These are phyloP conservation scores for Corymbia citriodora DNA, from an alignment of 441 rosid genomes.

Conservation along the genomic window DNA sequence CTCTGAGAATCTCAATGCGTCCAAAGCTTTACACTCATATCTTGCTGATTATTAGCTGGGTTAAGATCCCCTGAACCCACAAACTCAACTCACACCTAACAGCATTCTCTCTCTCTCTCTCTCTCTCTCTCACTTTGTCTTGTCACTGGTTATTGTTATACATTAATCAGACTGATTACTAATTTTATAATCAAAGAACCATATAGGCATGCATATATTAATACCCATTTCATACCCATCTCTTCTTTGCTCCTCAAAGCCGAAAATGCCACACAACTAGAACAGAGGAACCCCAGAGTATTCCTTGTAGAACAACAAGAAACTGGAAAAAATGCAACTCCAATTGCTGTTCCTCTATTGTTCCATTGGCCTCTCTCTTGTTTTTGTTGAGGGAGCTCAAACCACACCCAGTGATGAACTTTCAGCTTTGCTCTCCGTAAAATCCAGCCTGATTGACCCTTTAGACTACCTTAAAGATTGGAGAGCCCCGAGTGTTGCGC, in stretches of 20 bases:
- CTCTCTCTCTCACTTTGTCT: not conserved
- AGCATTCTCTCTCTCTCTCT: not conserved
- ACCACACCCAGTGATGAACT: constrained; percentile 27
- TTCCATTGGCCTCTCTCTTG: constrained; percentile 39
- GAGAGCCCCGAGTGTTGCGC: constrained; percentile 20
- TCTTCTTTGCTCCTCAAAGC: constrained; percentile 13
- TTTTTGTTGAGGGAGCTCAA: constrained; percentile 31
- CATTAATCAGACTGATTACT: not conserved
- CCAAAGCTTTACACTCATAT: constrained; percentile 62
- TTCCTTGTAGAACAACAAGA: not conserved
- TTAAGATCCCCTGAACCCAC: constrained; percentile 66
- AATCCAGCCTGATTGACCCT: constrained; percentile 57
- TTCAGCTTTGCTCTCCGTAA: constrained; percentile 47
- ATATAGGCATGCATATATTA: constrained; percentile 1
- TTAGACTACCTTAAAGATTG: constrained; percentile 49
- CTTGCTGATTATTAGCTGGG: constrained; percentile 41
- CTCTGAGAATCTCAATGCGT: constrained; percentile 46
- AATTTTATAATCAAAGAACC: not conserved
- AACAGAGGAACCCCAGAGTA: constrained; percentile 4
- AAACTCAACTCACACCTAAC: constrained; percentile 12
- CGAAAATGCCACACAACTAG: constrained; percentile 23
- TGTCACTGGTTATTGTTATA: not conserved
- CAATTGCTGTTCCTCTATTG: constrained; percentile 34
- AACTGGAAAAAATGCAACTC: constrained; percentile 13
- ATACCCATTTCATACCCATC: not conserved